A percentile compares a stretch with the other conserved stretches of the same genome.
These are phyloP conservation scores for Patellaria atrata DNA, from an alignment of 495 filamentous ascomycete genomes.

Conservation along the genomic window DNA sequence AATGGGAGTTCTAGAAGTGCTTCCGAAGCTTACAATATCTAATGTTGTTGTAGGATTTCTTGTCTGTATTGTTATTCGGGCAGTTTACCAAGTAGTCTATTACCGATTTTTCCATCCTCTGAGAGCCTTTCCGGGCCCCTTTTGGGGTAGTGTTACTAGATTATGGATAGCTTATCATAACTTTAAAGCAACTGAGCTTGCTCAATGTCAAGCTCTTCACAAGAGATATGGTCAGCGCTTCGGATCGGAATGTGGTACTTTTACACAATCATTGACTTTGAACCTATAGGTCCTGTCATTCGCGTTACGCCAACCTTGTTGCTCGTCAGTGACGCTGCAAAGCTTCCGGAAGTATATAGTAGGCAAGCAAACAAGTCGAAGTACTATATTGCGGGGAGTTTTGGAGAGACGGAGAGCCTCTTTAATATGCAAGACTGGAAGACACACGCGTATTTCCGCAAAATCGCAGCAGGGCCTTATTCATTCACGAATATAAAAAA, in stretches of 20 bases:
- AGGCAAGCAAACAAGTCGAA: conserved; percentile 40
- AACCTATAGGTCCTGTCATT: conserved; percentile 11
- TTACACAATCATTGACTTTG: neutral
- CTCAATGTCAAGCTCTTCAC: conserved; percentile 28
- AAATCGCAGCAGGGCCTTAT: conserved; percentile 32
- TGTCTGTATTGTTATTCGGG: conserved; percentile 7
- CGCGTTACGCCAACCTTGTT: conserved; percentile 26
- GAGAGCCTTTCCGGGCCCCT: conserved; percentile 37
- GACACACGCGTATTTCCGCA: conserved; percentile 32
- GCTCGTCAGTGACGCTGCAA: conserved; percentile 21
- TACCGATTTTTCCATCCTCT: conserved; percentile 41
- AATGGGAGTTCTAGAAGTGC: too few species aligned
- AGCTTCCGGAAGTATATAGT: conserved; percentile 39
- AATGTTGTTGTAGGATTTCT: conserved; percentile 8
- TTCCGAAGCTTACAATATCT: conserved; percentile 5
- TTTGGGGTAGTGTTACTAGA: conserved; percentile 37
- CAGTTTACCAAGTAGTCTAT: conserved; percentile 24
- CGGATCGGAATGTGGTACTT: neutral
- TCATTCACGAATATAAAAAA: conserved; percentile 22
- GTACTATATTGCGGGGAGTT: conserved; percentile 37
- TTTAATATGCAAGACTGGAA: conserved; percentile 39
- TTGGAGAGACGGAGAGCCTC: conserved; percentile 33
- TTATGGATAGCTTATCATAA: conserved; percentile 38
- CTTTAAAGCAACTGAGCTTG: conserved; percentile 30
- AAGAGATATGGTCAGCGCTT: conserved; percentile 34